Base-by-base conservation (phyloP, 75 land plant genomes). In the Pinus albicaulis region DNA sequence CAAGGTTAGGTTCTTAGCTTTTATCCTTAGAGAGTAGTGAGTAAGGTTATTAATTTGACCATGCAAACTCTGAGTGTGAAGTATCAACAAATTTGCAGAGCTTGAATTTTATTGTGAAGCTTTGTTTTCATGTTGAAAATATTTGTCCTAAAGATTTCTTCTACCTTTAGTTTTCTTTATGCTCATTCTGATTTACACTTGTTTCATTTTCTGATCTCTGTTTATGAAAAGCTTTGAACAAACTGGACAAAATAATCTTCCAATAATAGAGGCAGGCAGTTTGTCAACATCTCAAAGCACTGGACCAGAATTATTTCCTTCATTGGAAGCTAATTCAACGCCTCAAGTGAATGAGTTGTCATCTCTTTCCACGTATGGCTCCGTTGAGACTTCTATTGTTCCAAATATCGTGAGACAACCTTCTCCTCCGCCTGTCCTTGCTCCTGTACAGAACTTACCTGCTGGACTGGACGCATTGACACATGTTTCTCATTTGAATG, bases 391-490 rank as follows among this genome's bases (percentile, higher is more conserved):
- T 48, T 61, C 82, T 71, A n/a, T 75, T 75, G 73, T 61, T 55
- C 55, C 74, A 16, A 81, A 82, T 14, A 77, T 93, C 56, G 75
- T 82, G 44, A 89, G 88, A 53, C 93, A 97, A 62, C 99, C 95
- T 56, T 84, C 89, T 72, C 99, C 99, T 58, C 99, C 96, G 28
- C 96, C 99, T 66, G 85, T 91, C 55, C 87, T 82, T 64, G 98
- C 96, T 38, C 88, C 85, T 71, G 92, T 98, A 71, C 91, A 92
- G 74, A 80, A 72, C 53, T 24, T 85, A 41, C 86, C 71, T 65
- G 76, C 36, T 41, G 68, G 63, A 53, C 41, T 59, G 14, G 68
- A 80, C 3, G 78, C 88, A 83, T 65, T 85, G 76, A 74, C 80
- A 1, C 79, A 78, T 62, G 82, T 81, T 31, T 76, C 82, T 52